Percentiles rank a stretch among this genome's conserved stretches.
Conservation (phyloP, 2,329 filamentous ascomycete genomes). For the Endoconidiophora polonica region DNA sequence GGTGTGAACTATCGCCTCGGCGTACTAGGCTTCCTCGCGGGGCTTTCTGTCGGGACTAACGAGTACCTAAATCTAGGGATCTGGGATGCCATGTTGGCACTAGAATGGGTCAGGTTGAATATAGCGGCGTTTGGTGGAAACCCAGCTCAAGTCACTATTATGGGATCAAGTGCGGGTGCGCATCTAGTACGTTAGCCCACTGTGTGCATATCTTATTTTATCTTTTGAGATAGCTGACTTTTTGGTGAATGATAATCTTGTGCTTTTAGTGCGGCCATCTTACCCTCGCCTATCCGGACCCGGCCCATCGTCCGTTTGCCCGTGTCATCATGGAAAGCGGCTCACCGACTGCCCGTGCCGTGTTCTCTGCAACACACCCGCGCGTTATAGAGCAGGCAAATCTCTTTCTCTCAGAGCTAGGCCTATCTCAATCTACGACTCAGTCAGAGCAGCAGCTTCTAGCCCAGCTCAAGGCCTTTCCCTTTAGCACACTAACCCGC, state of each 20-base stretch:
- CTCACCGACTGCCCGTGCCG: constrained; percentile 36
- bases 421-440: no score
- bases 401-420: constrained; percentile 24
- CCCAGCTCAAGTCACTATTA: constrained; percentile 37
- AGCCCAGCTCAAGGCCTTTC: background rate
- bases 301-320: constrained; percentile 28
- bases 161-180: constrained; percentile 44
- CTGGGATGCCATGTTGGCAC: constrained; percentile 40
- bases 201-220: background rate
- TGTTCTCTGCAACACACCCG: constrained; percentile 36
- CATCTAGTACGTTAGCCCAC: constrained; percentile 32
- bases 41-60: constrained; percentile 23
- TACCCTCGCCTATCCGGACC: constrained; percentile 32
- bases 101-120: constrained; percentile 45
- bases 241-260: background rate
- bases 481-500: constrained; percentile 27
- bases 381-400: constrained; percentile 39
- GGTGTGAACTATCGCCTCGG: constrained; percentile 49
- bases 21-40: constrained; percentile 52
- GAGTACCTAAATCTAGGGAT: constrained; percentile 46
- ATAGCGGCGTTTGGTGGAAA: constrained; percentile 45
- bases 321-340: constrained; percentile 42
- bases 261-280: constrained; percentile 45
- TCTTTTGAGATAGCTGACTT: background rate
- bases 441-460: no score